These are phyloP conservation scores for Penicillium sp. DNA, from an alignment of 2,329 filamentous ascomycete genomes.

Conservation along the genomic window DNA sequence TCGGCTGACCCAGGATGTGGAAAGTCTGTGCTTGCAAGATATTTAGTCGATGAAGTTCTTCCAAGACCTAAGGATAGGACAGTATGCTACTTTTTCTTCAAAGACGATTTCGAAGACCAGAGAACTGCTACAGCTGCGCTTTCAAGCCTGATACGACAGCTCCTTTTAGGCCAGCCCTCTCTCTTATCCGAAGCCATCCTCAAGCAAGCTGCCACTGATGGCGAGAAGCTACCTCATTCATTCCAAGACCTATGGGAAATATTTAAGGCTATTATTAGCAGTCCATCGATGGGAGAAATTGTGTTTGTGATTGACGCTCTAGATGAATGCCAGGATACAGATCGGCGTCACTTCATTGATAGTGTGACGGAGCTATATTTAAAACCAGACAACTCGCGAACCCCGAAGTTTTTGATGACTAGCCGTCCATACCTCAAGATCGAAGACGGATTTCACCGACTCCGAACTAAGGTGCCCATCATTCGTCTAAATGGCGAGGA, in stretches of 20 bases:
- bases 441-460: background rate
- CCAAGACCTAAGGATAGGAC: slow-evolving; percentile 21
- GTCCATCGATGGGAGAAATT: background rate
- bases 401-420: slow-evolving; percentile 2
- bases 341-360: background rate
- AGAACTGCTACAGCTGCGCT: slow-evolving; percentile 7
- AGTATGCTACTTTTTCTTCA: slow-evolving; percentile 40
- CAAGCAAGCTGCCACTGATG: background rate
- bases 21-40: slow-evolving; percentile 27
- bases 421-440: background rate
- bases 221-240: background rate
- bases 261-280: background rate
- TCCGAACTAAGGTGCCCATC: too few relatives aligned
- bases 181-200: background rate
- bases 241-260: background rate
- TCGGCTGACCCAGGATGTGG: slow-evolving; percentile 32
- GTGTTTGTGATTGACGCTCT: background rate
- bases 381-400: background rate
- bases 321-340: background rate
- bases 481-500: too few relatives aligned
- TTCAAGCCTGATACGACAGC: background rate
- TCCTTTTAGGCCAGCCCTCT: background rate
- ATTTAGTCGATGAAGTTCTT: slow-evolving; percentile 30
- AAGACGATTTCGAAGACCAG: slow-evolving; percentile 25
- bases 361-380: background rate